These are phyloP conservation scores for Fusarium caatingaense DNA, from an alignment of 2,329 filamentous ascomycete genomes.

Conservation along the genomic window DNA sequence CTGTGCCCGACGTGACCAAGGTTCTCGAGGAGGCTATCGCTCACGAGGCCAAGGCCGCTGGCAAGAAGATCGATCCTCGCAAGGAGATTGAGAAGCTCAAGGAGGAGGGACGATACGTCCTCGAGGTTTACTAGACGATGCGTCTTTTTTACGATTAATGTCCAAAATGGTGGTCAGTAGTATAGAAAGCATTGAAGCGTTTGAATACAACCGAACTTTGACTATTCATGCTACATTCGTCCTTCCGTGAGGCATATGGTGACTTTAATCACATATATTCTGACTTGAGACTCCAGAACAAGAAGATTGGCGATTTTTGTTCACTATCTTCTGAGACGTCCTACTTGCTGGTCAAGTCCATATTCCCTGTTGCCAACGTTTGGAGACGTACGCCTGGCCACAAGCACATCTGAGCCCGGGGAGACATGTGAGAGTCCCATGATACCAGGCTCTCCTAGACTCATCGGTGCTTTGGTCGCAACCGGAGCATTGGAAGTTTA, in stretches of 20 bases:
- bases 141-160: slow-evolving; percentile 20
- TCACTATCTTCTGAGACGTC: too few relatives aligned
- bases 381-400: too few relatives aligned
- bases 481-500: slow-evolving; percentile 12
- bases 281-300: too few relatives aligned
- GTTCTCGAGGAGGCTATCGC: slow-evolving; percentile 94
- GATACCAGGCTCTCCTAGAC: not conserved
- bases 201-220: slow-evolving; percentile 27
- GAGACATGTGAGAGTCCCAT: not conserved
- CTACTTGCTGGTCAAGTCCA: too few relatives aligned
- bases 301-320: not conserved
- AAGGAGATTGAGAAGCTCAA: slow-evolving; percentile 98
- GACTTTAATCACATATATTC: not conserved
- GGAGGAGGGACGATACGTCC: slow-evolving; percentile 92
- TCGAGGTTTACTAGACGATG: slow-evolving; percentile 86
- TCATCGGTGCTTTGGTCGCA: not conserved
- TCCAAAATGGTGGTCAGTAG: slow-evolving; percentile 39
- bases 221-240: not conserved
- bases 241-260: not conserved
- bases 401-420: not conserved
- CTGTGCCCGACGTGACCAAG: slow-evolving; percentile 93
- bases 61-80: slow-evolving; percentile 84
- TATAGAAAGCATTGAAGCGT: slow-evolving; percentile 44
- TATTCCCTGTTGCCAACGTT: not conserved
- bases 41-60: slow-evolving; percentile 73